Conservation (phyloP, 331 rosid genomes). For the Pyracantha coccinea region DNA sequence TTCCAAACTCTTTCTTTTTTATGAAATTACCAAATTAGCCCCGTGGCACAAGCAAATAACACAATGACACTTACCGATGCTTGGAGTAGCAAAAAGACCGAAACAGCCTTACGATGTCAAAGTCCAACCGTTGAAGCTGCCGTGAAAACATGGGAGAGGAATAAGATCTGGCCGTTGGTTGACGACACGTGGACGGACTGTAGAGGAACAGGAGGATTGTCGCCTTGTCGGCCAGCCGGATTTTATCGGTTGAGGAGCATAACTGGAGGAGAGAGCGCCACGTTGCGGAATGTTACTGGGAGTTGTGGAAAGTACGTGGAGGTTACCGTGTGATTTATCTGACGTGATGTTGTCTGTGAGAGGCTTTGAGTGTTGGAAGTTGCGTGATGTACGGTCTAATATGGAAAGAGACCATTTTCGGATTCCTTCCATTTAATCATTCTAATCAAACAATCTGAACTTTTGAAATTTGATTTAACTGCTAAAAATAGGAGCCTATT, state of each 20-base stretch:
- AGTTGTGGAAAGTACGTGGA: background rate
- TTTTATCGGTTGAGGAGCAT: background rate
- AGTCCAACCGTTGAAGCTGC: background rate
- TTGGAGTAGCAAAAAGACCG: background rate
- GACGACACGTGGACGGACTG: conserved; percentile 42
- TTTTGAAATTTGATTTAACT: too few species aligned
- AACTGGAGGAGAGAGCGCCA: conserved; percentile 37
- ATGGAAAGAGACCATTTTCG: too few species aligned
- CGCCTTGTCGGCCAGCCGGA: conserved; percentile 60
- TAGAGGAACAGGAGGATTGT: conserved; percentile 10
- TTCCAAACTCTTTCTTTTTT: background rate
- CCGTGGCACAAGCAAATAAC: background rate
- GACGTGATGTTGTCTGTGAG: background rate
- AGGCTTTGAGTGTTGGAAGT: background rate
- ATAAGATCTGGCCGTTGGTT: conserved; percentile 4
- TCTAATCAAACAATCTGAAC: too few species aligned
- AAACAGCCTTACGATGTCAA: background rate
- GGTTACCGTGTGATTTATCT: conserved; percentile 8
- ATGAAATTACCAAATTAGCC: conserved; percentile 32
- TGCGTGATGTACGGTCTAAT: background rate
- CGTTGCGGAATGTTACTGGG: conserved; percentile 25
- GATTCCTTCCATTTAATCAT: too few species aligned
- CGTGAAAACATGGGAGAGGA: background rate
- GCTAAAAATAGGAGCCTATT: too few species aligned
- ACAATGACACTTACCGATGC: background rate